Evolutionary conservation across 2,329 filamentous ascomycete species (phyloP).

Genomic region (Ophiognomonia clavigignenti-juglandacearum): DNA sequence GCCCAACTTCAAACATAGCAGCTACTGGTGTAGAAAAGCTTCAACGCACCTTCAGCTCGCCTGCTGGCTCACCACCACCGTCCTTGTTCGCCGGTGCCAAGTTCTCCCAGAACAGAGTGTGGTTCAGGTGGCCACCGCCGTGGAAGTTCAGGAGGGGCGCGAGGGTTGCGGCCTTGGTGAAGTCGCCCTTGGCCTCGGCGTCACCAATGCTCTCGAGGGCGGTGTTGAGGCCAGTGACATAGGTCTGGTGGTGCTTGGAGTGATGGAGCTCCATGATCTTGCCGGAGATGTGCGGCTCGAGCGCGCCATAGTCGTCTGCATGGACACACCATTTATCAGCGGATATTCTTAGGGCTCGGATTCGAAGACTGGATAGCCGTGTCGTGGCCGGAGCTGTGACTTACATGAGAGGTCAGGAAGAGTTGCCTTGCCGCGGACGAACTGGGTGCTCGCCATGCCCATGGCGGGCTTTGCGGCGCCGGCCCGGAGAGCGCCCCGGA

Average conservation of each 20-base stretch:
- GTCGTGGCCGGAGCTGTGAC: too few species aligned
- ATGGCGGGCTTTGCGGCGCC: conserved; percentile 57
- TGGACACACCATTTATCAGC: not conserved
- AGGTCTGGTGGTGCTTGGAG: conserved; percentile 73
- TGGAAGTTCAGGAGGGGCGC: conserved; percentile 71
- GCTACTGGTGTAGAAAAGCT: not conserved
- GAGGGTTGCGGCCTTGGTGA: conserved; percentile 42
- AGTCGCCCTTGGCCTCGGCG: conserved; percentile 60
- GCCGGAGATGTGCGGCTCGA: conserved; percentile 75
- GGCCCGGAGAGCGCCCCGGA: conserved; percentile 67
- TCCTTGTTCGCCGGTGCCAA: conserved; percentile 63
- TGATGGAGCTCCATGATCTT: conserved; percentile 83
- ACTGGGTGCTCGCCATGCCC: conserved; percentile 68
- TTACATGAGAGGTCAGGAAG: conserved; percentile 76
- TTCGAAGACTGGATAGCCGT: too few species aligned
- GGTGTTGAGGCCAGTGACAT: conserved; percentile 70
- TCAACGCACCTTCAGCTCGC: conserved; percentile 51
- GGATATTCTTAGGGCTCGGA: too few species aligned
- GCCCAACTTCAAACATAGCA: too few species aligned
- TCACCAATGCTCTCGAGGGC: conserved; percentile 56
- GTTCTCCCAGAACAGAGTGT: conserved; percentile 89
- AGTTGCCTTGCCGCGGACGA: conserved; percentile 83
- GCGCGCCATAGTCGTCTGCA: conserved; percentile 90
- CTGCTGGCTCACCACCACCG: conserved; percentile 55
- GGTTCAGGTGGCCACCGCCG: conserved; percentile 89